Base-by-base conservation (phyloP, 2,329 filamentous ascomycete species). In the Diplodia mutila region DNA sequence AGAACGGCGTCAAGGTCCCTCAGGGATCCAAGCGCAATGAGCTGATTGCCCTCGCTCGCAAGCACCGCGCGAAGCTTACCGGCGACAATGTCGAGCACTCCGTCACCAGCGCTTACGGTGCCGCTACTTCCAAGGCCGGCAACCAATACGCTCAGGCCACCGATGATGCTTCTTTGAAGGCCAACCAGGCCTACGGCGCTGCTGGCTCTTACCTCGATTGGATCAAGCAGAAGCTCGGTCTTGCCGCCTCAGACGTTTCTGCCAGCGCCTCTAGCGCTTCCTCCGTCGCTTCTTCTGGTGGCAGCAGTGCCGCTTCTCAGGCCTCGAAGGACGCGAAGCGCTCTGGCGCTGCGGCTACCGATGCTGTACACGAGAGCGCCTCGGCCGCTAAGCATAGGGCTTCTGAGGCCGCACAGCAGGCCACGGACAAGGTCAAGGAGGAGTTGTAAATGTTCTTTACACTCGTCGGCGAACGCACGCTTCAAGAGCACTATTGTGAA, bases 11-110 rank as follows among this genome's bases (percentile, higher is more conserved):
- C 76, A 86, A 86, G 83, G 92, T 97, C 61, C 95, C 95, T 11
- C 94, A 98, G 77, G 95, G 94, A 57, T 96, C 92, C 75, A 94
- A 91, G 84, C 84, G 88, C 72, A 96, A 97, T 75, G 94, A 99
- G 80, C 86, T 98, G 29, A 65, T 96, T 65, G 93, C 94, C 65
- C 87, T 98, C 70, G 90, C 94, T 70, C 93, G 94, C 77, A 96
- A 95, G 85, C 88, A 97, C 81, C 90, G 91, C 68, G 90, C 91
- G 68, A 83, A 89, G 68, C 83, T 94, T 54, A 83, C 89, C 21
- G 90, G 89, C 69, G 89, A 93, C 74, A 91, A 85, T 61, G 79
- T 87, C 37, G 75, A 75, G 37, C 74, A 72, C 25, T 72, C 75
- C 34, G 77, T 80, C 65, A 75, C 76, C 64, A 79, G 77, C 54